Conservation (phyloP, 2,329 filamentous ascomycete genomes). For the Cryphonectria carpinicola region DNA sequence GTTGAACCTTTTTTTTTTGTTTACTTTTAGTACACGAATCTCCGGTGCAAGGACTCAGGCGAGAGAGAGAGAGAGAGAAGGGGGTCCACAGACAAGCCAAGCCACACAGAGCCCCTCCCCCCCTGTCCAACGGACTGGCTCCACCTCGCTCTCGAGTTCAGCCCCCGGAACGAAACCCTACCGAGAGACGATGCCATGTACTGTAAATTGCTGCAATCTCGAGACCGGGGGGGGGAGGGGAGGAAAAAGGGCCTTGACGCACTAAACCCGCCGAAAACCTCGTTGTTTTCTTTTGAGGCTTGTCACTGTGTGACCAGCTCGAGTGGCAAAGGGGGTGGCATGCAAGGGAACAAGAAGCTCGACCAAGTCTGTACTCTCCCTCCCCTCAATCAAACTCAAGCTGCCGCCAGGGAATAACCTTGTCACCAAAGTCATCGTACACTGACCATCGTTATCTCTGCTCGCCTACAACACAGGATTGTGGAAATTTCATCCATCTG, state of each 20-base stretch:
- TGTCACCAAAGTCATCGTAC: background rate
- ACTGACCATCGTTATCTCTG: background rate
- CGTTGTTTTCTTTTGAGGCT: background rate
- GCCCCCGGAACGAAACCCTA: background rate
- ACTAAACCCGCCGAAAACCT: background rate
- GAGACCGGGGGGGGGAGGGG: background rate
- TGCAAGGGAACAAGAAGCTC: background rate
- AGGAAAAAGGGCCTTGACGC: background rate
- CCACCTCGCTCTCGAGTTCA: slow-evolving; percentile 5
- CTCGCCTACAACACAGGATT: background rate
- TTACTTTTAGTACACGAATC: slow-evolving; percentile 4
- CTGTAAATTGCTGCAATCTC: slow-evolving; percentile 9
- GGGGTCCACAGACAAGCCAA: background rate
- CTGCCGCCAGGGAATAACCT: background rate
- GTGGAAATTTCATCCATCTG: background rate
- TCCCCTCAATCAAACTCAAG: background rate
- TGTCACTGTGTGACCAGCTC: background rate
- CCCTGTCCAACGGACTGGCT: background rate
- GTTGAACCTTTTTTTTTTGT: background rate
- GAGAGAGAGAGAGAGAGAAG: too few species aligned
- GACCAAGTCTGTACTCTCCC: background rate
- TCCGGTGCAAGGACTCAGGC: background rate
- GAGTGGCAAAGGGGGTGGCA: background rate
- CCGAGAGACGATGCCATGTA: slow-evolving; percentile 1
- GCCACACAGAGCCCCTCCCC: background rate